Evolutionary conservation across 495 filamentous ascomycete species (phyloP).

Genomic region (Tuber umbilicatum): DNA sequence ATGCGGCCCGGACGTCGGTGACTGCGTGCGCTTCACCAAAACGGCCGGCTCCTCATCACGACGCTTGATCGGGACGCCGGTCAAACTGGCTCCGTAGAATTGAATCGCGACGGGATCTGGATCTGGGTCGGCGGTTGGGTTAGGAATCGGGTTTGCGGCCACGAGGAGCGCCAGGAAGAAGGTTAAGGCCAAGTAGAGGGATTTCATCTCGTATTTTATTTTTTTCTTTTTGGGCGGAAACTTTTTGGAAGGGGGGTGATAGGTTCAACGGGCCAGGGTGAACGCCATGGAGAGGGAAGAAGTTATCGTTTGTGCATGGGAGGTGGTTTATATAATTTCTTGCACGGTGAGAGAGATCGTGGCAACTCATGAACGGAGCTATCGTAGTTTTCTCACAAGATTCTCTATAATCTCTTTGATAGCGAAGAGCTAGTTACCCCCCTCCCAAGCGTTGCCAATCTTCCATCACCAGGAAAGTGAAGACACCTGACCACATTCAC

Average conservation of each 20-base stretch:
- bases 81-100: constrained; percentile 26
- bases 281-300: neutral
- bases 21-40: constrained; percentile 25
- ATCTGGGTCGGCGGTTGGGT: constrained; percentile 10
- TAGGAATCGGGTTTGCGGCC: constrained; percentile 13
- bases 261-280: neutral
- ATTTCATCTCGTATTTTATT: constrained; percentile 12
- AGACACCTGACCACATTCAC: neutral
- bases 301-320: neutral
- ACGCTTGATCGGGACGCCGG: constrained; percentile 17
- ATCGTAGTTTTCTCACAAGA: neutral
- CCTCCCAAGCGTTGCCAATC: neutral
- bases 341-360: neutral
- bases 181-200: constrained; percentile 1
- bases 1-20: constrained; percentile 2
- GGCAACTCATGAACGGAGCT: neutral
- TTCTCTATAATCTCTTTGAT: neutral
- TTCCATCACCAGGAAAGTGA: neutral
- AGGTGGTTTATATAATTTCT: neutral
- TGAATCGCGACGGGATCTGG: constrained; percentile 26
- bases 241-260: neutral
- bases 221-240: neutral
- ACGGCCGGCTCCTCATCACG: neutral
- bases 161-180: constrained; percentile 14
- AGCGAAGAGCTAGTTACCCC: neutral